Base-by-base conservation (phyloP, 768 basidiomycete genomes). In the Pholiota molesta region DNA sequence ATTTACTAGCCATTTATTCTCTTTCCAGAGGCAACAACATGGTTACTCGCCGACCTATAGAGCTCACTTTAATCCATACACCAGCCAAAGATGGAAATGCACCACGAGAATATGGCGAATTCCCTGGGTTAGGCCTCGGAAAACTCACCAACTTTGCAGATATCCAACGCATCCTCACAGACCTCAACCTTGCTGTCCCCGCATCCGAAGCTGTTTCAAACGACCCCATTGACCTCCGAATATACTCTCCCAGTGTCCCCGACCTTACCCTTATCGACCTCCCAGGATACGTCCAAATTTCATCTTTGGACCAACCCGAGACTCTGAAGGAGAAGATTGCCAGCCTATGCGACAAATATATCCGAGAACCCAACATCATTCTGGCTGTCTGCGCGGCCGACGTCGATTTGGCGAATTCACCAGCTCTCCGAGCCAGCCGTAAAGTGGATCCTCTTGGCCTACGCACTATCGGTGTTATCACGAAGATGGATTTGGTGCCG, bases 341-440 rank as follows among this genome's bases (percentile, higher is more conserved):
- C 0, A 69, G 72, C 9, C 80, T 99, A 0, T 99, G 97, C 75
- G 97, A 98, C 60, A 93, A 89, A 72, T 99, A 99, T 74, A 99
- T 99, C 69, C 88, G 93, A n/a, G 95, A 98, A 72, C 97, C 97
- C n/a, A 99, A 99, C 74, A 95, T 99, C 74, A 91, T 99, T 68
- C 86, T 99, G n/a, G 97, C 97, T 5, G 94, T 99, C 17, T 99
- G 97, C 72, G 93, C 97, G 8, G 97, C 97, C 8, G 96, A 99
- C 73, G 97, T 99, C 59, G 97, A 99, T 78, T 83, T 99, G 13
- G 97, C 97, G 62, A 99, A 99, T 74, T 97, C 95, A 0, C 96
- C 97, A 7, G 97, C 97, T 0, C 79, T 99, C 54, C 83, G 95
- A 54, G 95, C 97, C 0, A 96, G 94, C 74, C 83, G 96, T 44